Evolutionary conservation across 345 rosid genomes (phyloP).

Genomic region (Salix viminalis): DNA sequence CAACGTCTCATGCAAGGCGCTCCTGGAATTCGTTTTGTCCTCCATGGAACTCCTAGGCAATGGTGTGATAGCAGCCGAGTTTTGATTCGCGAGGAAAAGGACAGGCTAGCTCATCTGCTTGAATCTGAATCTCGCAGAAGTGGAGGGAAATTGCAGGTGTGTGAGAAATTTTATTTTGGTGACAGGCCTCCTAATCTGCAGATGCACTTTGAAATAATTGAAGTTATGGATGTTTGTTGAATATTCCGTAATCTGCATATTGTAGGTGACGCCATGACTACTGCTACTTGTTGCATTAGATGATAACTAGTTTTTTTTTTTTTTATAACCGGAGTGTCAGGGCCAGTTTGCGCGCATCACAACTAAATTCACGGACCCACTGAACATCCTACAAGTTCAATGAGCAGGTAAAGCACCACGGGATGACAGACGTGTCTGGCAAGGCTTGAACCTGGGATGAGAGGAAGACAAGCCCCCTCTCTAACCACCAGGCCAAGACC

Average conservation of each 20-base stretch:
- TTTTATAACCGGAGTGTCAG: too few relatives aligned
- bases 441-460: too few relatives aligned
- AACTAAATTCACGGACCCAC: too few relatives aligned
- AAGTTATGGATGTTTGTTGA: constrained; percentile 56
- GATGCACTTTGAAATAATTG: constrained; percentile 85
- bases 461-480: too few relatives aligned
- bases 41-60: constrained; percentile 94
- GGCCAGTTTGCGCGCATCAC: too few relatives aligned
- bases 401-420: too few relatives aligned
- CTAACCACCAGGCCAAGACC: too few relatives aligned
- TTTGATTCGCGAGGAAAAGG: constrained; percentile 62
- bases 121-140: constrained; percentile 37
- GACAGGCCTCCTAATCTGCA: constrained; percentile 54
- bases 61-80: constrained; percentile 63
- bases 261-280: neutral
- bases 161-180: constrained; percentile 59
- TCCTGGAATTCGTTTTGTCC: constrained; percentile 37
- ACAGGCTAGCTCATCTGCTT: constrained; percentile 46
- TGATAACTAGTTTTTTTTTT: too few relatives aligned
- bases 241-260: neutral
- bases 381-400: too few relatives aligned
- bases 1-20: constrained; percentile 30
- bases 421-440: too few relatives aligned
- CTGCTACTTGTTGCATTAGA: neutral
- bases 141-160: constrained; percentile 46